Conservation (phyloP, 2,329 filamentous ascomycete genomes). For the Cladosporium halotolerans region DNA sequence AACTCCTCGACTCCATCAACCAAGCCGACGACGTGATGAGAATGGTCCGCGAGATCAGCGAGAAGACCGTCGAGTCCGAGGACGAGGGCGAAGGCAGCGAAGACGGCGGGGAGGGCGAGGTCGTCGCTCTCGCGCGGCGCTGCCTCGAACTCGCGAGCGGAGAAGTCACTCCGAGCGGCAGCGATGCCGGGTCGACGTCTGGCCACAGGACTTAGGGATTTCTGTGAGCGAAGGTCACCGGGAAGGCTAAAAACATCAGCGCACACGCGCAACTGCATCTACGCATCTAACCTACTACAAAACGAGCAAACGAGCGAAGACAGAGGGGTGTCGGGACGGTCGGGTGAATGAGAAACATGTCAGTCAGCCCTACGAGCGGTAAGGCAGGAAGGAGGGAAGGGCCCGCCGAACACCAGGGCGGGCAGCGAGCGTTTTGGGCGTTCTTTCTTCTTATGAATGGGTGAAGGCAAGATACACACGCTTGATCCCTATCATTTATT, state of each 20-base stretch:
- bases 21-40: conserved; percentile 86
- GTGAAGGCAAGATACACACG: neutral
- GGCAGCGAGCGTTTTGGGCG: neutral
- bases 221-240: neutral
- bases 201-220: conserved; percentile 6
- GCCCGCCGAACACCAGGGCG: neutral
- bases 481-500: no score
- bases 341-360: no score
- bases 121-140: conserved; percentile 81
- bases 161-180: neutral
- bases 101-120: conserved; percentile 76
- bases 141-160: conserved; percentile 59
- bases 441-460: neutral
- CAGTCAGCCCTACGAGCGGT: neutral
- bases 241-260: neutral
- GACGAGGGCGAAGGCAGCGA: conserved; percentile 80
- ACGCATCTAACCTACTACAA: neutral
- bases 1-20: conserved; percentile 79
- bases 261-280: neutral
- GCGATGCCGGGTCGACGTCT: conserved; percentile 9
- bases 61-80: conserved; percentile 80
- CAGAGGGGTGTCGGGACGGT: no score
- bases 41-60: conserved; percentile 86
- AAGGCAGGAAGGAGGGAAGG: neutral
- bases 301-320: no score